Evolutionary conservation across 1,284 basidiomycete species (phyloP).

Genomic region (Papiliotrema laurentii): DNA sequence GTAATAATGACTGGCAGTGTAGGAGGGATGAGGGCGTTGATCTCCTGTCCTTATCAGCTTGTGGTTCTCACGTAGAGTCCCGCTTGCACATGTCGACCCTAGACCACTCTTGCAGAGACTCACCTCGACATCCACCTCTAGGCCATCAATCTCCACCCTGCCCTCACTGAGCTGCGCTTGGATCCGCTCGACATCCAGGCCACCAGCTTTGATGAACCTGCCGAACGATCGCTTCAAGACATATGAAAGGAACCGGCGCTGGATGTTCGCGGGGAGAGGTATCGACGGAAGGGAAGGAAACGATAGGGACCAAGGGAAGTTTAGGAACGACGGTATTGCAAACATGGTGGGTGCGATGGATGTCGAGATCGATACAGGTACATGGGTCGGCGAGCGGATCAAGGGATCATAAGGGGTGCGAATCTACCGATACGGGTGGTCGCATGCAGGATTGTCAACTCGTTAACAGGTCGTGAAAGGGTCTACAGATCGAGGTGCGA

Average conservation of each 20-base stretch:
- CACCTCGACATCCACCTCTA: constrained; percentile 73
- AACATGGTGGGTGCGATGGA: constrained; percentile 22
- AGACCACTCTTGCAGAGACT: constrained; percentile 34
- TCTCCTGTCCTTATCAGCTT: constrained; percentile 56
- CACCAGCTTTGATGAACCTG: constrained; percentile 78
- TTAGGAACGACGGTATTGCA: constrained; percentile 33
- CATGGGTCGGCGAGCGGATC: background rate
- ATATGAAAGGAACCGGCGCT: constrained; percentile 84
- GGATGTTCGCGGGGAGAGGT: constrained; percentile 73
- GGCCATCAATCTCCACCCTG: constrained; percentile 74
- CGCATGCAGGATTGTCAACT: background rate
- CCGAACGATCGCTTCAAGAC: constrained; percentile 78
- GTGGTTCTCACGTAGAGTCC: constrained; percentile 3
- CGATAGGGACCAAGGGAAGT: constrained; percentile 31
- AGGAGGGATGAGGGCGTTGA: constrained; percentile 64
- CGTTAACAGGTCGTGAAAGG: too few relatives aligned
- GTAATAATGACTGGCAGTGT: constrained; percentile 65
- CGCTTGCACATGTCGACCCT: background rate
- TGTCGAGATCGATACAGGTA: background rate
- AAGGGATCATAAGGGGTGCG: too few relatives aligned
- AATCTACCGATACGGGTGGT: too few relatives aligned
- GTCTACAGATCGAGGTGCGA: too few relatives aligned
- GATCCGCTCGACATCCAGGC: constrained; percentile 79
- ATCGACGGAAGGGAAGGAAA: constrained; percentile 32
- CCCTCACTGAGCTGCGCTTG: constrained; percentile 89